Conservation (phyloP, 306 rosid species). For the Luffa acutangula region DNA sequence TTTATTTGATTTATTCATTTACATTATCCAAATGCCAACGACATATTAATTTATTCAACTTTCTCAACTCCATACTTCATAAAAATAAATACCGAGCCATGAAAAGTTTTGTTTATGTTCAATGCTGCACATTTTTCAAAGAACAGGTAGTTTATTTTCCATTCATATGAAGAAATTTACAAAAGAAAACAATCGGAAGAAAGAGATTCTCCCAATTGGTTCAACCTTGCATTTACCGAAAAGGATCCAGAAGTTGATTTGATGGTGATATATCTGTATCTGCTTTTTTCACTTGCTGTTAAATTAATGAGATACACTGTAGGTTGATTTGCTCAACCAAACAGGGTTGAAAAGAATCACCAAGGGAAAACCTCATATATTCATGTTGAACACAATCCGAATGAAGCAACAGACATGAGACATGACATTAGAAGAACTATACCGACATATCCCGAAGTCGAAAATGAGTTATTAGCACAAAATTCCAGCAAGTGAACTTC, state of each 20-base stretch:
- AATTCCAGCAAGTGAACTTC: neutral
- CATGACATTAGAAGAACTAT: neutral
- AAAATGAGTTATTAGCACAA: conserved; percentile 1
- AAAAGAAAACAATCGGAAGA: neutral
- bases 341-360: neutral
- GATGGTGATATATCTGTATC: neutral
- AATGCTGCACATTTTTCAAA: neutral
- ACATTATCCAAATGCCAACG: neutral
- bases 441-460: neutral
- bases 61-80: neutral
- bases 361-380: neutral
- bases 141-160: neutral
- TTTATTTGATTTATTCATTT: neutral
- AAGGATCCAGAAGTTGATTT: neutral
- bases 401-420: neutral
- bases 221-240: neutral
- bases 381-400: neutral
- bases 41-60: neutral
- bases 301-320: neutral
- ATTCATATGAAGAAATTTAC: neutral
- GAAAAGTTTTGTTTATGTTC: neutral
- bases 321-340: neutral
- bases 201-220: neutral
- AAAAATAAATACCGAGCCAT: neutral
- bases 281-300: neutral